phyloP scores from a whole-genome alignment of 2,329 filamentous ascomycete species.

The Neonectria coccinea region DNA sequence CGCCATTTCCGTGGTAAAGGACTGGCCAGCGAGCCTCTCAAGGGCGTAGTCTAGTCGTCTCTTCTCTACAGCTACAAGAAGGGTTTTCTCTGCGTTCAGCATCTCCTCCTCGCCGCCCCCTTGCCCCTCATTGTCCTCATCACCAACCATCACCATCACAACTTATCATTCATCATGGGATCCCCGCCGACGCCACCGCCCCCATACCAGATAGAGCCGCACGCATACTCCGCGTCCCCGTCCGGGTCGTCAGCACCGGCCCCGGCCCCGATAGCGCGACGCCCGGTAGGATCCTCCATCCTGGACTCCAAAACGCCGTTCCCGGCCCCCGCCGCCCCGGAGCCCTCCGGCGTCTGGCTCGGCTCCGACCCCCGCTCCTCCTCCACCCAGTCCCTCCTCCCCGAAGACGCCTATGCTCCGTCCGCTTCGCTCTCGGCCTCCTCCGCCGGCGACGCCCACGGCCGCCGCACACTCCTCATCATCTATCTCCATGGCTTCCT shows the following conservation, averaged over 20 bases:
- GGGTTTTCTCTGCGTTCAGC: not conserved
- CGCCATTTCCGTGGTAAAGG: not conserved
- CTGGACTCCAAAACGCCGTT: conserved; percentile 21
- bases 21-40: not conserved
- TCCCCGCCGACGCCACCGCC: conserved; percentile 26
- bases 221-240: not conserved
- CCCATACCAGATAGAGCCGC: conserved; percentile 22
- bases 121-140: not conserved
- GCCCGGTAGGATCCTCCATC: conserved; percentile 5
- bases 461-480: conserved; percentile 73
- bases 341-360: conserved; percentile 28
- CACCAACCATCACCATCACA: conserved; percentile 4
- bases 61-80: not conserved
- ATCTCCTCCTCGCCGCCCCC: not conserved
- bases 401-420: conserved; percentile 33
- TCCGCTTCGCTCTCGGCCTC: conserved; percentile 50
- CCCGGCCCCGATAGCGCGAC: conserved; percentile 1
- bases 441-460: conserved; percentile 24
- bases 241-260: conserved; percentile 7
- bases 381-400: conserved; percentile 59
- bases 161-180: conserved; percentile 5
- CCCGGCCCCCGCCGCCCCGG: conserved; percentile 11
- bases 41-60: no score
- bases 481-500: conserved; percentile 93
- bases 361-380: conserved; percentile 60